Evolutionary conservation across 2,329 filamentous ascomycete genomes (phyloP).

Genomic region (Apiospora saccharicola): DNA sequence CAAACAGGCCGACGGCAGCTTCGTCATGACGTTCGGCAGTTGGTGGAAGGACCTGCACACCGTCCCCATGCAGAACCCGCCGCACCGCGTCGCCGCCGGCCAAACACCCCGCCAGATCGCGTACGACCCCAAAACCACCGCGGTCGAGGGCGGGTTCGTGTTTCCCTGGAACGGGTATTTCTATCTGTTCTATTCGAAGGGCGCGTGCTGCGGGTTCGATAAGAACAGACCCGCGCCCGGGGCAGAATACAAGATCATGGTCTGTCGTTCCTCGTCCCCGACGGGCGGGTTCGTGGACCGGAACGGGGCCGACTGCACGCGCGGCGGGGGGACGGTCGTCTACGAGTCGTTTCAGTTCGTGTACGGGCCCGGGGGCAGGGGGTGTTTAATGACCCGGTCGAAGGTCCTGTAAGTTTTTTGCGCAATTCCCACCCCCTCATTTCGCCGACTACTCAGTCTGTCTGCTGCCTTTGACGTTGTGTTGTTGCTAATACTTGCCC

Average conservation of each 20-base stretch:
- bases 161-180: conserved; percentile 64
- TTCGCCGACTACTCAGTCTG: too few relatives aligned
- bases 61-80: conserved; percentile 53
- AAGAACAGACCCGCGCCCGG: conserved; percentile 57
- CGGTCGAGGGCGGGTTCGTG: conserved; percentile 64
- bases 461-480: neutral
- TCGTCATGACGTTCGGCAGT: conserved; percentile 69
- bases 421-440: too few relatives aligned
- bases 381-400: conserved; percentile 55
- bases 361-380: conserved; percentile 71
- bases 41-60: conserved; percentile 74
- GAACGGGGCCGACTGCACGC: conserved; percentile 58
- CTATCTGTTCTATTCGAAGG: conserved; percentile 70
- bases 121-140: conserved; percentile 60
- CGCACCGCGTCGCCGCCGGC: conserved; percentile 40
- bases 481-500: neutral
- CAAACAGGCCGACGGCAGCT: conserved; percentile 45
- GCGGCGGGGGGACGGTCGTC: conserved; percentile 65
- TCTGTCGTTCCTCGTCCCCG: conserved; percentile 63
- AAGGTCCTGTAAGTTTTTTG: conserved; percentile 60
- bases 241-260: conserved; percentile 71
- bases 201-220: conserved; percentile 69
- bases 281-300: conserved; percentile 65
- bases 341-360: conserved; percentile 63
- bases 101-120: conserved; percentile 55